Evolutionary conservation across 1,284 basidiomycete genomes (phyloP).

Genomic region (Pseudozyma thailandica): DNA sequence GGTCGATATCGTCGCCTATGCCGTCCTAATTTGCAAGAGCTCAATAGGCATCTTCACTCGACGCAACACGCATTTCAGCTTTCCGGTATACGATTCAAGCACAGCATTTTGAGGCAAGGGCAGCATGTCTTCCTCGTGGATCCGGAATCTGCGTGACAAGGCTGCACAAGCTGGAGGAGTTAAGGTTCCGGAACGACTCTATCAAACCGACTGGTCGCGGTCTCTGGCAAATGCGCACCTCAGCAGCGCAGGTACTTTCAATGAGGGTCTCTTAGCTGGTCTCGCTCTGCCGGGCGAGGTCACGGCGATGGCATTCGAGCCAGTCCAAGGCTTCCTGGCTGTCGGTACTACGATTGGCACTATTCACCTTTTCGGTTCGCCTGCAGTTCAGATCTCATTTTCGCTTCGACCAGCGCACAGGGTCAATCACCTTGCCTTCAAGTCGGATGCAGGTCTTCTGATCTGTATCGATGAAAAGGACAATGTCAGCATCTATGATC

Average conservation of each 20-base stretch:
- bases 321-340: slow-evolving; percentile 74
- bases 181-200: slow-evolving; percentile 34
- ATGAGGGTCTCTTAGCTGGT: slow-evolving; percentile 59
- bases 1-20: too few relatives aligned
- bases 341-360: slow-evolving; percentile 74
- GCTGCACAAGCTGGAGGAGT: slow-evolving; percentile 27
- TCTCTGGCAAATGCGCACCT: slow-evolving; percentile 44
- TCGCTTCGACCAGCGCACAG: slow-evolving; percentile 72
- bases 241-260: slow-evolving; percentile 51
- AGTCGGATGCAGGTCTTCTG: slow-evolving; percentile 73
- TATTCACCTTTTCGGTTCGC: slow-evolving; percentile 76
- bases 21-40: too few relatives aligned
- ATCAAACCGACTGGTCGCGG: slow-evolving; percentile 43
- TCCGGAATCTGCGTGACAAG: slow-evolving; percentile 38
- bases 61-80: too few relatives aligned
- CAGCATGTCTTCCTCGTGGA: slow-evolving; percentile 42
- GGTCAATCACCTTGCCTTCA: slow-evolving; percentile 76
- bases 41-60: too few relatives aligned
- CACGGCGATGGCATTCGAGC: slow-evolving; percentile 64
- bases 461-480: slow-evolving; percentile 77
- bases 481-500: slow-evolving; percentile 77
- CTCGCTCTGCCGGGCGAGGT: slow-evolving; percentile 67
- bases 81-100: too few relatives aligned
- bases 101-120: not conserved
- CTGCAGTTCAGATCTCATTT: slow-evolving; percentile 74